Evolutionary conservation across 2,329 filamentous ascomycete species (phyloP), one percentile per base, ranked within the genome.

Genomic region (Hypoxylon sp.): DNA sequence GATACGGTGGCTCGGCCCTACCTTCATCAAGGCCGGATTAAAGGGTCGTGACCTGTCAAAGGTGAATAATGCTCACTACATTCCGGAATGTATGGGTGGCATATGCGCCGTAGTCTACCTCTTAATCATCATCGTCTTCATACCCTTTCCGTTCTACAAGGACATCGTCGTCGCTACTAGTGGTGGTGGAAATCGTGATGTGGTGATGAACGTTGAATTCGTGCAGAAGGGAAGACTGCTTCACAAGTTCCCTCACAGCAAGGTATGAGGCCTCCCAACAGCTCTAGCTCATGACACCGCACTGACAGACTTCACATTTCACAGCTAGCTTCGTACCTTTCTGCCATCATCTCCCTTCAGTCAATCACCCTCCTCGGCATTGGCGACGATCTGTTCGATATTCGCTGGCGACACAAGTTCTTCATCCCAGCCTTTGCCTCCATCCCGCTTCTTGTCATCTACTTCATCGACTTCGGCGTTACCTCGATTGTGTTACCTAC

Each of bases 381-480:
- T 67, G 93, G 94, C 72, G 96, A 99, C 81, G 96, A 99, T 81
- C 88, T 98, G 57, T 97, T 99, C 81, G 96, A 99, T 80, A 97
- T 99, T 77, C 90, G 96, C 78, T 99, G 96, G 96, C 92, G 96
- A 59, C 95, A 99, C 86, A 99, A 99, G 84, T 94, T 98, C 82
- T 92, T 98, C 84, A 98, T 99, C 74, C 96, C 96, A 5, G 96
- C 94, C 65, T 92, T 99, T 74, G 94, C 94, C 63, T 92, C 94
- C 51, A 93, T 98, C 67, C 96, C 96, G 14, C 91, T 98, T 81
- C 90, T 99, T 10, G 93, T 97, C 70, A 92, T 99, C 74, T 99
- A 99, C 86, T 97, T 97, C 83, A 94, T 98, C 80, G 95, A 98
- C 82, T 99, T 98, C 80, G 95, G 94, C 71, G 95, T 99, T 70